phyloP scores from a whole-genome alignment of 805 yeast genomes.

The Kazachstania kunashirensis region DNA sequence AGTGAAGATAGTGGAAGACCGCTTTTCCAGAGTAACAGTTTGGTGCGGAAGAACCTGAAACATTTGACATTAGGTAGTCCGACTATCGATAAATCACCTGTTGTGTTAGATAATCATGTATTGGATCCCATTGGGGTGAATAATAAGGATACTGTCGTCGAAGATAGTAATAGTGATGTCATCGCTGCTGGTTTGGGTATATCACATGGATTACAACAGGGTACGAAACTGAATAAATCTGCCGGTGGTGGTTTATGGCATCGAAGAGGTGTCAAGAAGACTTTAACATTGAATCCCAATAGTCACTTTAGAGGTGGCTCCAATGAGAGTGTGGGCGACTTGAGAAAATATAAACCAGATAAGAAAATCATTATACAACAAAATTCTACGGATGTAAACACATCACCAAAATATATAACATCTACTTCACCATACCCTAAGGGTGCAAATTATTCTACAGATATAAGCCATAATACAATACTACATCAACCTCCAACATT shows the following conservation, averaged over 20 bases:
- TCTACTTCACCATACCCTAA: no score
- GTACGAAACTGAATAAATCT: no score
- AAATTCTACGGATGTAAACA: neutral
- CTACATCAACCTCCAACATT: neutral
- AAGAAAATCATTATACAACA: slow-evolving; percentile 4
- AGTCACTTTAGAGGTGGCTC: neutral
- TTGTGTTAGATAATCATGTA: no score
- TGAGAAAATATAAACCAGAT: neutral
- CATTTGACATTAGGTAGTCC: slow-evolving; percentile 35
- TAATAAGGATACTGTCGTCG: no score
- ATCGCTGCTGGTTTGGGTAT: no score
- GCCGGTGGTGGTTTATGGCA: slow-evolving; percentile 10
- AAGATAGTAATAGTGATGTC: no score
- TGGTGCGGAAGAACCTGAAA: slow-evolving; percentile 52
- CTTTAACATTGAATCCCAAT: slow-evolving; percentile 8
- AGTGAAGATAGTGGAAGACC: no score
- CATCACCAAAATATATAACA: neutral
- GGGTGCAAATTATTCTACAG: no score
- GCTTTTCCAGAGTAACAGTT: slow-evolving; percentile 35
- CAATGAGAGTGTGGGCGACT: neutral
- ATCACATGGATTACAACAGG: no score
- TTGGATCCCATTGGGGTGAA: no score
- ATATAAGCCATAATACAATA: no score
- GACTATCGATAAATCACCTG: no score
- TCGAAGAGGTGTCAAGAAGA: slow-evolving; percentile 19